Base-by-base conservation (phyloP, 2,329 filamentous ascomycete genomes). In the Coniochaeta sp. region DNA sequence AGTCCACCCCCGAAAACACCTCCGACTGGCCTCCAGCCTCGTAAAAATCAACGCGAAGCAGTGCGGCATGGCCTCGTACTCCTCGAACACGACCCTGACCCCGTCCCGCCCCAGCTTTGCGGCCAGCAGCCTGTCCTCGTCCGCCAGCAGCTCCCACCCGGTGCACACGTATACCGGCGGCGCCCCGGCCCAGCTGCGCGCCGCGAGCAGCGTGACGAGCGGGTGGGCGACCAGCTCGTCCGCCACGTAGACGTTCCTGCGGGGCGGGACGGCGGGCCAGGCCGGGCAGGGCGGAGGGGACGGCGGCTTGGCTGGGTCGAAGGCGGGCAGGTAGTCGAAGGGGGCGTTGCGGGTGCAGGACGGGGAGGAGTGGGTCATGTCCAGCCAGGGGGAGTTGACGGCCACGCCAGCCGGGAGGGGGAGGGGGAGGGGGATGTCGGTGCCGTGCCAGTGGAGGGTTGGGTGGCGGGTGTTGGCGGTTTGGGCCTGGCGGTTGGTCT, bases 51-150 rank as follows among this genome's bases (percentile, higher is more conserved):
- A 67, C 0, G 81, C 83, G 68, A 91, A 93, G 65, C 84, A 85
- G 73, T 93, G 90, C 59, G 90, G 89, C 90, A 93, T 93, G 3
- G 85, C 88, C 70, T 92, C 87, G 69, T 86, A 95, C 73, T 91
- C 84, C 69, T 90, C 84, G 67, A 86, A 89, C 3, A 84, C 78
- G 0, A 93, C 82, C 0, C 67, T 68, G 0, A 88, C 87, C 6
- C 83, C 85, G 54, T 89, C 82, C 8, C 67, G 64, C 17, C 77
- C 76, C 12, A 89, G 76, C 43, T 80, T 78, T 44, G 75, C 72
- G 0, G 86, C 88, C 1, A 90, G 69, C 58, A 84, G 83, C 64
- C 79, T 80, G 62, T 79, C 80, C 71, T 92, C 89, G 70, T 91
- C 89, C 1, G 82, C 77, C 11, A 93, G 77, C 65, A 88, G 80